Evolutionary conservation across 495 filamentous ascomycete species (phyloP).

Genomic region (Trichoderma erinaceum): DNA sequence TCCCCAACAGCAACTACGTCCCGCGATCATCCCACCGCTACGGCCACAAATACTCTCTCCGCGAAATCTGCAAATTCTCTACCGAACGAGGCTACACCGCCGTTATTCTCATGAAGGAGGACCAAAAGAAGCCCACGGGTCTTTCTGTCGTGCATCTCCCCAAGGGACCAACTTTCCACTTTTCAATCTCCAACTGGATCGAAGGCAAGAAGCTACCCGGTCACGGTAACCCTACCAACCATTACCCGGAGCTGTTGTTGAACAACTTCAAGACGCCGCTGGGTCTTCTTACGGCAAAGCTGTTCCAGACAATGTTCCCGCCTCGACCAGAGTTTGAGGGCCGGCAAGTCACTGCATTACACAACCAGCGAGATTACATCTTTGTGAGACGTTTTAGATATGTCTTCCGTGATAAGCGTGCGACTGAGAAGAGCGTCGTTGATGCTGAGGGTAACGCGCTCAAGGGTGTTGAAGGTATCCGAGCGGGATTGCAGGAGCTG

Average conservation of each 20-base stretch:
- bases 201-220: conserved; percentile 78
- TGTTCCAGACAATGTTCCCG: conserved; percentile 81
- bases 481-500: conserved; percentile 77
- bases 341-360: conserved; percentile 81
- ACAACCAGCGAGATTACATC: conserved; percentile 95
- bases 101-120: conserved; percentile 75
- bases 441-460: conserved; percentile 82
- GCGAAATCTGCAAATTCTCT: conserved; percentile 85
- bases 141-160: conserved; percentile 80
- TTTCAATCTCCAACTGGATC: conserved; percentile 72
- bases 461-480: conserved; percentile 72
- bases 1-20: conserved; percentile 84
- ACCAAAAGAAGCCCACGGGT: conserved; percentile 69
- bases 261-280: conserved; percentile 94
- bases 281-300: conserved; percentile 78
- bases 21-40: conserved; percentile 72
- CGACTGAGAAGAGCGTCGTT: conserved; percentile 81
- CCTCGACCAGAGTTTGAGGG: conserved; percentile 74
- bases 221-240: conserved; percentile 81
- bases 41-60: conserved; percentile 77
- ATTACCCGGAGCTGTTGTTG: conserved; percentile 87
- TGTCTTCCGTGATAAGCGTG: conserved; percentile 78
- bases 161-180: conserved; percentile 69
- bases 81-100: conserved; percentile 71
- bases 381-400: conserved; percentile 89